Evolutionary conservation across 495 filamentous ascomycete genomes (phyloP), one percentile per base, ranked within the genome.

Genomic region (Amorphotheca resinae): DNA sequence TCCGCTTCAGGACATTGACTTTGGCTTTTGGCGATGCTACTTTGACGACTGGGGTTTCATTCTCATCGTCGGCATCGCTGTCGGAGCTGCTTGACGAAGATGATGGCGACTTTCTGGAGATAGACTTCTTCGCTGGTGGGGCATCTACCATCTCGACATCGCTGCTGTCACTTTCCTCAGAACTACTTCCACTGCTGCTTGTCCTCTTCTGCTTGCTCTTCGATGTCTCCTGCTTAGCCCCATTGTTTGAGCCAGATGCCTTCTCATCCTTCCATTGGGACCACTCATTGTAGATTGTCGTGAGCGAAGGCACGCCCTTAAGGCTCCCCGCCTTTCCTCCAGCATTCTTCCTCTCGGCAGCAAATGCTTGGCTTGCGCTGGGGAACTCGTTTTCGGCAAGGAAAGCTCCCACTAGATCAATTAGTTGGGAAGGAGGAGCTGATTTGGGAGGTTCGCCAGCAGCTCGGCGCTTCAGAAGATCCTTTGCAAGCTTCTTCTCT

Each of bases 381-480:
- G 66, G 54, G 49, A 81, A 84, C 22, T 76, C 73, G 56, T 79
- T 71, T 31, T 79, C 72, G 48, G 69, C 65, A 22, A 87, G 67
- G 61, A 84, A 86, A 11, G 64, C 61, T 22, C 73, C 71, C 49
- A 87, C 68, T n/a, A 83, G 64, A 31, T 74, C 69, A 46, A 85
- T 55, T 12, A 87, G 60, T 53, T 77, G 69, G 15, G 69, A 49
- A 8, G 79, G 70, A 23, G 71, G 72, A 41, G 63, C 49, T 7
- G 46, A 12, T 22, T 44, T 48, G 3, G 49, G 12, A 37, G 46
- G 30, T 35, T 48, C 41, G 33, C 40, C 43, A 34, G 48, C 36
- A 41, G 36, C 41, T 17, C 37, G 39, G 15, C 48, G 52, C 21
- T 51, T 49, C 31, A 55, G 37, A 32, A 50, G 48, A 37, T 46